These are phyloP conservation scores for Lichina pygmaea DNA, from an alignment of 495 filamentous ascomycete species.

Conservation along the genomic window DNA sequence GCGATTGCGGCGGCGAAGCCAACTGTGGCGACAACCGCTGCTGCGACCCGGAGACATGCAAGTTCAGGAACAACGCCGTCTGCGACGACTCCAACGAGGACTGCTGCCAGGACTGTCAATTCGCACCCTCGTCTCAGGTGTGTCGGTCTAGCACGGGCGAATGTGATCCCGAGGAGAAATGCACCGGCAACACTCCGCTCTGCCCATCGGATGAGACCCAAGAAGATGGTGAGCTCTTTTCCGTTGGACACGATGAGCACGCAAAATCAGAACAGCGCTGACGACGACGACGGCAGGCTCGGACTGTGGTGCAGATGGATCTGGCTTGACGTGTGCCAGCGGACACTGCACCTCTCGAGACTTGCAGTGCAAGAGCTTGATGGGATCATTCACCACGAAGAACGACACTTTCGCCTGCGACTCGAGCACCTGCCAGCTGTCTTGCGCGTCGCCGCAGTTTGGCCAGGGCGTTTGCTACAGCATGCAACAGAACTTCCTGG, in stretches of 20 bases:
- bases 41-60: conserved; percentile 73
- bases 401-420: conserved; percentile 72
- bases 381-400: conserved; percentile 47
- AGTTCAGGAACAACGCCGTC: conserved; percentile 45
- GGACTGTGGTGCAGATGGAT: conserved; percentile 25
- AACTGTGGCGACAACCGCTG: conserved; percentile 51
- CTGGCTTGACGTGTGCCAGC: conserved; percentile 49
- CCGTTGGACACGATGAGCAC: not conserved
- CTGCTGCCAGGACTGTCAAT: conserved; percentile 63
- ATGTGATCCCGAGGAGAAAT: conserved; percentile 69
- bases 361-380: conserved; percentile 63
- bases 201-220: conserved; percentile 49
- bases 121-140: conserved; percentile 32
- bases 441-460: conserved; percentile 48
- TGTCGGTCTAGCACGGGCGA: conserved; percentile 52
- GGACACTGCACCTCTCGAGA: conserved; percentile 89
- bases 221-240: conserved; percentile 29
- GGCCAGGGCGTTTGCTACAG: conserved; percentile 34
- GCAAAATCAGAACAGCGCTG: conserved; percentile 19
- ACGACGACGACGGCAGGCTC: conserved; percentile 22
- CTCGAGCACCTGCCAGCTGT: conserved; percentile 39
- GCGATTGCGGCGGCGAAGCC: conserved; percentile 64
- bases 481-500: conserved; percentile 79
- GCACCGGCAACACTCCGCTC: conserved; percentile 38
- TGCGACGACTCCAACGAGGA: conserved; percentile 84